Base-by-base conservation (phyloP, 768 basidiomycete genomes). In the Royoungia palumana region DNA sequence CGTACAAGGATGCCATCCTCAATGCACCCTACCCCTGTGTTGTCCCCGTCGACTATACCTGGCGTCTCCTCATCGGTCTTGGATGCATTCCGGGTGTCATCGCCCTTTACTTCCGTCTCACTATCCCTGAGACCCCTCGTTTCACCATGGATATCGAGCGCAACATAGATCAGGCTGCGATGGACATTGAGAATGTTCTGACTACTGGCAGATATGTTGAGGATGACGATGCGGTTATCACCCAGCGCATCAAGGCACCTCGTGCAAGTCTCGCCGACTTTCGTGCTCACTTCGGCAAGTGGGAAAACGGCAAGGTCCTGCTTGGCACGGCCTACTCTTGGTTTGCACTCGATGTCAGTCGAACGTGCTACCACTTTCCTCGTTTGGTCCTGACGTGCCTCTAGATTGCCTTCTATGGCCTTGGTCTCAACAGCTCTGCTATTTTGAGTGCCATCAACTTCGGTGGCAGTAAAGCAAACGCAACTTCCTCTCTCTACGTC, bases 101-200 rank as follows among this genome's bases (percentile, higher is more conserved):
- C 48, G 91, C 89, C 17, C 81, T 94, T 43, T 94, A 92, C 74
- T 94, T 89, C 85, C 89, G 92, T 64, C 78, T 94, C 28, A 93
- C 91, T 21, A 93, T 94, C 60, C 89, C 92, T 4, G 91, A 94
- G 66, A 94, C 91, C 0, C 92, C 92, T 22, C 89, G 92, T 47
- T 83, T 78, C 66, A 95, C 92, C 50, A 93, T 94, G 87, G 92
- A 94, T 73, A 80, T 94, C 51, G 89, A 93, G 67, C 75, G 77
- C 41, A 92, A 94, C 66, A 72, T 94, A 37, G 72, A 78, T 35
- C 87, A 86, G 62, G 92, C 90, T 7, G 47, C 81, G 1, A 69
- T 75, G 25, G 92, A 94, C 58, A 87, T 92, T 54, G 76, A 85
- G 49, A 75, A 76, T 39, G 87, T 89, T 47, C 54, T 93, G 39